phyloP scores from a whole-genome alignment of 108 stramenopile genomes.

The Pinguiococcus pyrenoidosus region DNA sequence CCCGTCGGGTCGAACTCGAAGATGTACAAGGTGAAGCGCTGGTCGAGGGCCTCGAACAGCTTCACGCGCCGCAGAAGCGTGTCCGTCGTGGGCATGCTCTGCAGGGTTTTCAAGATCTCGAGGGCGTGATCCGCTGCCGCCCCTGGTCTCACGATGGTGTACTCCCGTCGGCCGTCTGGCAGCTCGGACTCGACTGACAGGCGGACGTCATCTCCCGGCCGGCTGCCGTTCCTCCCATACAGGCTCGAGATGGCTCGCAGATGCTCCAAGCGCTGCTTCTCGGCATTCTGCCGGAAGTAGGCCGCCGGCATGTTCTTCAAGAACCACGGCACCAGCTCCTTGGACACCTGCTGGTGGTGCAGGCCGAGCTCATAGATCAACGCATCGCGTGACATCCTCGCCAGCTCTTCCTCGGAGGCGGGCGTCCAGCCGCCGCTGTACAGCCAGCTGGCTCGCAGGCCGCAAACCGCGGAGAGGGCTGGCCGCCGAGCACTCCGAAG shows the following conservation, averaged over 20 bases:
- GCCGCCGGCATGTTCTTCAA: slow-evolving; percentile 73
- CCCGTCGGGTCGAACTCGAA: not conserved
- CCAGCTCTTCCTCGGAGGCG: too few relatives aligned
- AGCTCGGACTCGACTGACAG: slow-evolving; percentile 60
- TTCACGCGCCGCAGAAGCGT: slow-evolving; percentile 8
- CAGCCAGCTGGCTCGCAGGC: too few relatives aligned
- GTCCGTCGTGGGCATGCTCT: slow-evolving; percentile 18
- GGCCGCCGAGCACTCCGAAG: too few relatives aligned
- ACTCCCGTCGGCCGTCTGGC: slow-evolving; percentile 43
- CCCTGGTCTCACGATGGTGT: slow-evolving; percentile 72
- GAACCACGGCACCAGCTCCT: slow-evolving; percentile 86
- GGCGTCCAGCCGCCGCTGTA: too few relatives aligned
- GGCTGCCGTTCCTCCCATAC: slow-evolving; percentile 48
- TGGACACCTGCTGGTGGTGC: not conserved
- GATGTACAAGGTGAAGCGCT: not conserved
- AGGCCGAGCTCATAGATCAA: not conserved
- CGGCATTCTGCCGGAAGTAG: slow-evolving; percentile 73
- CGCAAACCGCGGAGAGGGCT: too few relatives aligned
- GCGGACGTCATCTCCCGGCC: slow-evolving; percentile 33
- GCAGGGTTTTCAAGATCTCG: slow-evolving; percentile 59
- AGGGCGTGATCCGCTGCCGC: slow-evolving; percentile 59
- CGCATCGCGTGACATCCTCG: not conserved
- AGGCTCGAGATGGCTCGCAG: slow-evolving; percentile 83
- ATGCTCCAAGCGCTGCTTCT: slow-evolving; percentile 80
- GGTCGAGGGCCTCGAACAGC: not conserved